phyloP scores from a whole-genome alignment of 2,329 filamentous ascomycete genomes.

The Coniochaeta sp. region DNA sequence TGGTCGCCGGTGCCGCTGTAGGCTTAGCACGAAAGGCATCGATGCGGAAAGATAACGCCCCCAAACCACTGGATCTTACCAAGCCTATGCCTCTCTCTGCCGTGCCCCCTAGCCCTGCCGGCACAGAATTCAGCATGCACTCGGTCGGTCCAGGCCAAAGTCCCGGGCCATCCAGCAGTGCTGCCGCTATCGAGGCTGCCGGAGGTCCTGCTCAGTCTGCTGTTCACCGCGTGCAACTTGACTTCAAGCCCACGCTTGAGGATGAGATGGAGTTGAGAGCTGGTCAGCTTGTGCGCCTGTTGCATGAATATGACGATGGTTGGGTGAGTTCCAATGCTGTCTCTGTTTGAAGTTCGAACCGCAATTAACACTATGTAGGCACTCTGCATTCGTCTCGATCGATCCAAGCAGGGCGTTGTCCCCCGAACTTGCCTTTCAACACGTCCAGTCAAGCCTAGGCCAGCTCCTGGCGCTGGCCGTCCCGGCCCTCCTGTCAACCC shows the following conservation, averaged over 20 bases:
- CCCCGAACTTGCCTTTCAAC: conserved; percentile 91
- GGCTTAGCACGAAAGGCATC: conserved; percentile 47
- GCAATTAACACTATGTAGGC: conserved; percentile 43
- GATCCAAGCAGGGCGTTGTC: conserved; percentile 85
- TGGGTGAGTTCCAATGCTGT: conserved; percentile 60
- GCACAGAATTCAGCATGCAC: conserved; percentile 54
- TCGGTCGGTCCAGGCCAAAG: conserved; percentile 41
- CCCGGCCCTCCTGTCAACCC: conserved; percentile 48
- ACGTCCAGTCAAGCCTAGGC: conserved; percentile 80
- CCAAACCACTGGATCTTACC: conserved; percentile 47
- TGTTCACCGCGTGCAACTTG: conserved; percentile 88
- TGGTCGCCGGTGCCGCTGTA: conserved; percentile 13
- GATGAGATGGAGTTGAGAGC: conserved; percentile 79
- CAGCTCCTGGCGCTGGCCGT: conserved; percentile 33
- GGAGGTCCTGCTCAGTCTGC: conserved; percentile 52
- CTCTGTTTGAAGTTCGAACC: neutral
- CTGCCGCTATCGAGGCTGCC: conserved; percentile 54
- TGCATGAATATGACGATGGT: conserved; percentile 97
- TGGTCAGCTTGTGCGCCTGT: conserved; percentile 77
- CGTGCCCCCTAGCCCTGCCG: conserved; percentile 50
- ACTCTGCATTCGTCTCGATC: conserved; percentile 84
- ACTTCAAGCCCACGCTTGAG: conserved; percentile 86
- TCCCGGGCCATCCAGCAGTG: conserved; percentile 38
- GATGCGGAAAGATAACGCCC: conserved; percentile 40
- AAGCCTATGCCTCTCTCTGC: conserved; percentile 25